Evolutionary conservation across 306 rosid genomes (phyloP), one percentile per base, ranked within the genome.

Genomic region (Canavalia ensiformis): DNA sequence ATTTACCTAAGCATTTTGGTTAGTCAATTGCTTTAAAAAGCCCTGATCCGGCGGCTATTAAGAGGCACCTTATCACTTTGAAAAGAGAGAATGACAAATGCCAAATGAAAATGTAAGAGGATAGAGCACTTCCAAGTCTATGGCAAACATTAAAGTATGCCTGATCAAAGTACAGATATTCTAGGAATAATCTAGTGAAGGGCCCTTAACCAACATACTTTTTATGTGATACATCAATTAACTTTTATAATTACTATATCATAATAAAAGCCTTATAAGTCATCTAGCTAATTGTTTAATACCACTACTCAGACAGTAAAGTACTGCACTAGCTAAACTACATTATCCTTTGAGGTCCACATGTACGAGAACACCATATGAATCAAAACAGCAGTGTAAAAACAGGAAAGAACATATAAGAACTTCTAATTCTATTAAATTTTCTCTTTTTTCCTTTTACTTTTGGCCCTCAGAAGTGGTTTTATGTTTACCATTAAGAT

Each of bases 81-180:
- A 13, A 37, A 13, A 41, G 45, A 59, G 79, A 29, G 31, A 46
- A 68, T 4, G 4, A 5, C 3, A 12, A 12, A 51, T 56, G 46
- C 29, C 2, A 68, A 41, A 31, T 1, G 31, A 37, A 5, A n/a
- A 13, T 6, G 44, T 4, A 49, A 42, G 75, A 78, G 1, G 42
- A 56, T 57, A 59, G 42, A 70, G 25, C 33, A n/a, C 46, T 3
- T 49, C n/a, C 9, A 46, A 75, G 25, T 83, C 79, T 68, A 28
- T 62, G 54, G 51, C 28, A 59, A 59, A 59, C 41, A 10, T 58
- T 41, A 45, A 79, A 69, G 68, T 56, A 18, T 41, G 68, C 3
- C 50, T 64, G 70, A 68, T 87, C 90, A 82, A 87, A 82, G 83
- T 66, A 60, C 28, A 58, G 63, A 82, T 80, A 83, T 85, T 72